Conservation (phyloP, 164 flowering plant genomes). For the Chimonanthus praecox region DNA sequence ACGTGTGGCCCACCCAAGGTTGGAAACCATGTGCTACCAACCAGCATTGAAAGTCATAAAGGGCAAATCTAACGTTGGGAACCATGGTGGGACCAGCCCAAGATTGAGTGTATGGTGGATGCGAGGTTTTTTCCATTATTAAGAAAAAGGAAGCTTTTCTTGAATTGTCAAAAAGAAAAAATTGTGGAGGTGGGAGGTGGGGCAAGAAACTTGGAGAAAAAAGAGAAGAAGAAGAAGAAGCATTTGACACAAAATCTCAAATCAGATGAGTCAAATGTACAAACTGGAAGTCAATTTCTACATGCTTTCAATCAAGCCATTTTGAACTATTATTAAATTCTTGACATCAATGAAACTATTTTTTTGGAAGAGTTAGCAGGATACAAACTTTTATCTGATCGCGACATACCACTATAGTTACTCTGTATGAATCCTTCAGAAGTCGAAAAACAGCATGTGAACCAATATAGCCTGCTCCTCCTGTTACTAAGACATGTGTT, state of each 20-base stretch:
- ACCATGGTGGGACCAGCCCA: no score
- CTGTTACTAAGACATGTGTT: constrained; percentile 88
- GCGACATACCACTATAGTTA: constrained; percentile 76
- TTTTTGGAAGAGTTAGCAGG: not conserved
- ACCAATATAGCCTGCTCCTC: constrained; percentile 98
- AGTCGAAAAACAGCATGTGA: constrained; percentile 92
- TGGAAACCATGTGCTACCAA: no score
- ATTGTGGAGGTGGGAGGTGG: no score
- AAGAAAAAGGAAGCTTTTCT: no score
- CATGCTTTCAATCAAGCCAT: not conserved
- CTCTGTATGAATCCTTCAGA: constrained; percentile 73
- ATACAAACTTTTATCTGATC: not conserved
- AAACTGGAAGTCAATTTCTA: not conserved
- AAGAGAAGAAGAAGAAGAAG: not conserved
- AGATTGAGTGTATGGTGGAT: no score
- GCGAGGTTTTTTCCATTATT: no score
- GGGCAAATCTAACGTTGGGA: no score
- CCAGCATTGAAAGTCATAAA: no score
- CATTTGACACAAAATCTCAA: not conserved
- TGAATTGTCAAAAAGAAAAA: no score
- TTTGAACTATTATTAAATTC: not conserved
- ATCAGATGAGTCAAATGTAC: not conserved
- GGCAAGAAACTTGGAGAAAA: no score
- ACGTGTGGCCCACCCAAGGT: no score
- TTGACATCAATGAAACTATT: not conserved